These are phyloP conservation scores for Colletotrichum sp. DNA, from an alignment of 2,329 filamentous ascomycete species.

Conservation along the genomic window DNA sequence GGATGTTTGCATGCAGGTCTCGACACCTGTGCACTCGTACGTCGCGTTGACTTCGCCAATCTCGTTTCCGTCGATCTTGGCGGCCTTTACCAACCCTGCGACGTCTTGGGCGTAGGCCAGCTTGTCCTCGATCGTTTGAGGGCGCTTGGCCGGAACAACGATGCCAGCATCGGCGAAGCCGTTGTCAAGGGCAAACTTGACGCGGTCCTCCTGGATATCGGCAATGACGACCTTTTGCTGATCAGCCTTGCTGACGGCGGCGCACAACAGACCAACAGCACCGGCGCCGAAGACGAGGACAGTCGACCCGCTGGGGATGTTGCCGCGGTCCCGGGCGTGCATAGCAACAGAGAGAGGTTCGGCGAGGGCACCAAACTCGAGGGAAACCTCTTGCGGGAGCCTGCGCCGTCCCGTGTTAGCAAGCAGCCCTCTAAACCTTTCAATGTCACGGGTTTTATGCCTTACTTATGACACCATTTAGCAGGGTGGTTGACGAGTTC, in stretches of 20 bases:
- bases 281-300: constrained; percentile 65
- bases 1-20: constrained; percentile 74
- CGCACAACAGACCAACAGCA: constrained; percentile 63
- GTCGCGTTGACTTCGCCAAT: constrained; percentile 70
- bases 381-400: constrained; percentile 50
- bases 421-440: not conserved
- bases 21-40: constrained; percentile 82
- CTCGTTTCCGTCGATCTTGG: constrained; percentile 41
- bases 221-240: constrained; percentile 55
- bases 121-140: constrained; percentile 56
- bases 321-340: constrained; percentile 56
- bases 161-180: constrained; percentile 59
- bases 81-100: constrained; percentile 45
- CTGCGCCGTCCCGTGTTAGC: constrained; percentile 27
- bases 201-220: constrained; percentile 60
- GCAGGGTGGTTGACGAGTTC: constrained; percentile 60
- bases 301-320: constrained; percentile 40
- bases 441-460: not conserved
- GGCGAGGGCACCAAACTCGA: constrained; percentile 59
- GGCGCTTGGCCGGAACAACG: constrained; percentile 52
- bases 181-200: constrained; percentile 60
- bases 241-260: constrained; percentile 58
- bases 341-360: constrained; percentile 66
- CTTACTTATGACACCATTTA: constrained; percentile 59
- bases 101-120: constrained; percentile 54